Conservation (phyloP, 2,329 filamentous ascomycete genomes). For the Lecanicillium sp. region DNA sequence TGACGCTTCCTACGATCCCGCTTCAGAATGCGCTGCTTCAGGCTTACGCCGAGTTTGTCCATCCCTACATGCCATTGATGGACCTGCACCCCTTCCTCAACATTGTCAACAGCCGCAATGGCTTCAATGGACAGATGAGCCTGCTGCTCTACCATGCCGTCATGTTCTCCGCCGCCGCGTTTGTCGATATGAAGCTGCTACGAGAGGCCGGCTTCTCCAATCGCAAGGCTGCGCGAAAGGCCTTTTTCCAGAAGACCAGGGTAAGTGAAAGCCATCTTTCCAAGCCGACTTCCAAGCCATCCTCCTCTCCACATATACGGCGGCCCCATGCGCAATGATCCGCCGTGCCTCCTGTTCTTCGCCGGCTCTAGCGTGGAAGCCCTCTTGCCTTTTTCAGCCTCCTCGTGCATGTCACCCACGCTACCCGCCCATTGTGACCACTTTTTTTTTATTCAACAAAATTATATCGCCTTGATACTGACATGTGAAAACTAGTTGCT, state of each 20-base stretch:
- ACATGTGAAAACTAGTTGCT: slow-evolving; percentile 45
- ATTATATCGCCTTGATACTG: too few species aligned
- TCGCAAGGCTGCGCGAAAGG: slow-evolving; percentile 75
- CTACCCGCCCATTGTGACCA: slow-evolving; percentile 1
- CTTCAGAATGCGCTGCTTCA: slow-evolving; percentile 77
- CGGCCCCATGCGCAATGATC: too few species aligned
- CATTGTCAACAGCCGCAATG: slow-evolving; percentile 59
- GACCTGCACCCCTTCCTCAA: slow-evolving; percentile 56
- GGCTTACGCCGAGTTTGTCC: slow-evolving; percentile 80
- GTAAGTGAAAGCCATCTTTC: slow-evolving; percentile 38
- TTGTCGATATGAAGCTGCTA: slow-evolving; percentile 73
- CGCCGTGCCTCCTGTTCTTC: too few species aligned
- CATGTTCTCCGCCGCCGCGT: slow-evolving; percentile 89
- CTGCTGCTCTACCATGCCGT: slow-evolving; percentile 86
- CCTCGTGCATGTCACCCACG: neutral
- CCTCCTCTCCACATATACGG: slow-evolving; percentile 1
- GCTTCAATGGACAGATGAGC: slow-evolving; percentile 65
- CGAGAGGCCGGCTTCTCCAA: slow-evolving; percentile 69
- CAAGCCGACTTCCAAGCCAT: neutral
- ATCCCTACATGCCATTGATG: slow-evolving; percentile 88
- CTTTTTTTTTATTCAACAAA: neutral
- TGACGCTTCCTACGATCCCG: slow-evolving; percentile 61
- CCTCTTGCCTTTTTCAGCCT: slow-evolving; percentile 4
- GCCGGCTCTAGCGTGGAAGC: too few species aligned
- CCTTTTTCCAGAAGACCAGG: slow-evolving; percentile 83